Evolutionary conservation across 768 basidiomycete species (phyloP), one percentile per base, ranked within the genome.

Genomic region (Filobasidium floriforme): DNA sequence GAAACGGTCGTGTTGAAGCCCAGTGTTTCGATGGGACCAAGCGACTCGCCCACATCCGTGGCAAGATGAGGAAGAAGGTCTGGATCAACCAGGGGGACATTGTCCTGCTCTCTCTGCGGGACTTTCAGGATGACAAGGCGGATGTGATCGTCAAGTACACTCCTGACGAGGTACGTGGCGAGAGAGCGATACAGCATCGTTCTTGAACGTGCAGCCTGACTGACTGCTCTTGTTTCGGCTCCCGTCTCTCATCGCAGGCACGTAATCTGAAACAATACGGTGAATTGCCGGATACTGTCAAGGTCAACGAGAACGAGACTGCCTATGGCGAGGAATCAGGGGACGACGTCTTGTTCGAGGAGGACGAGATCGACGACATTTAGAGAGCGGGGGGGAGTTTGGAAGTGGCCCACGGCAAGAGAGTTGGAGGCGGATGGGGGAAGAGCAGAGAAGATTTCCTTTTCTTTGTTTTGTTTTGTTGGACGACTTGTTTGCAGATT

Each of bases 71-170:
- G 73, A 99, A 98, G 82, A 99, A 99, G 89, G 92, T 98, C 75
- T 98, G 94, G 94, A 98, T 98, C 77, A 96, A 94, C 78, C 91
- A 96, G 74, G 94, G 94, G 74, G 94, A 97, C 76, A 97, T 97
- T 75, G 86, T 98, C 61, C 82, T 97, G 52, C 82, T 98, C 22
- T 97, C 92, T 32, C 83, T 99, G 59, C 90, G 96, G 70, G 96
- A 98, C 60, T 99, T 98, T 86, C 94, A 98, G 80, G 96, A 99
- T 73, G 92, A 90, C 81, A 97, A 97, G 80, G 96, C 93, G 22
- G 96, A 99, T 81, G 94, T 99, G 60, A 97, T 98, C 76, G 94
- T 97, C 74, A 96, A 96, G 81, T 99, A 98, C 80, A 96, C 93
- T 1, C 86, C 92, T 43, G 93, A 99, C 76, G 94, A 99, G 64